Conservation (phyloP, 306 rosid species). For the Cicer bijugum region DNA sequence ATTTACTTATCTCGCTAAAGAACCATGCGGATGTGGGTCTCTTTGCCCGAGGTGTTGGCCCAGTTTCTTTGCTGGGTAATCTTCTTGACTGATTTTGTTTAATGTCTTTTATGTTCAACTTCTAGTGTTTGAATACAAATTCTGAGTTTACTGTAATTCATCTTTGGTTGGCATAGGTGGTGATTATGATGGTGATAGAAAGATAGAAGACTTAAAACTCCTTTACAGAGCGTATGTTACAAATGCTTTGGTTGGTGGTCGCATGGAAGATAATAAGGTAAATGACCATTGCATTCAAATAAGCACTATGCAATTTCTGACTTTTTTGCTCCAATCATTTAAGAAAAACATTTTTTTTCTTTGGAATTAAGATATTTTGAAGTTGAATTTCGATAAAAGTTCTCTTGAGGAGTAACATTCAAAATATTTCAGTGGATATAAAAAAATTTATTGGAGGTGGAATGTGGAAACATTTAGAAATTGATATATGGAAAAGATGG, state of each 20-base stretch:
- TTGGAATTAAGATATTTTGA: conserved; percentile 48
- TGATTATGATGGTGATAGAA: conserved; percentile 67
- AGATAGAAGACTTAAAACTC: conserved; percentile 81
- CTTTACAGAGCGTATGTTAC: conserved; percentile 65
- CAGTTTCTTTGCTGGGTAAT: conserved; percentile 80
- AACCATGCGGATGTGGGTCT: conserved; percentile 67
- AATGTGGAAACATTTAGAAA: neutral
- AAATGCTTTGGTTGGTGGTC: conserved; percentile 54
- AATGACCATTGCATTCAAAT: conserved; percentile 17
- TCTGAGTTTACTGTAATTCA: conserved; percentile 13
- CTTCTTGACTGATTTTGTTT: conserved; percentile 21
- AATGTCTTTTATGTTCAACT: neutral
- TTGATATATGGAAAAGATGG: neutral
- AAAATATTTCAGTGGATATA: conserved; percentile 5
- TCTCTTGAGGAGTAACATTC: conserved; percentile 16
- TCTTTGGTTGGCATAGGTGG: conserved; percentile 63
- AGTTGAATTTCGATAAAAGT: conserved; percentile 32
- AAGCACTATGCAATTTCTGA: conserved; percentile 19
- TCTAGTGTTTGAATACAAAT: conserved; percentile 7
- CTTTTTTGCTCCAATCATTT: conserved; percentile 13
- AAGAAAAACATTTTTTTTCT: neutral
- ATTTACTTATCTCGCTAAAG: conserved; percentile 74
- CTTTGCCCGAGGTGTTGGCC: conserved; percentile 88
- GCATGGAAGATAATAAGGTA: conserved; percentile 55
- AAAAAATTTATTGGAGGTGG: neutral